A percentile compares a stretch with the other conserved stretches of the same genome.
These are phyloP conservation scores for Candida xiaguanensis DNA, from an alignment of 805 yeast species.

Conservation along the genomic window DNA sequence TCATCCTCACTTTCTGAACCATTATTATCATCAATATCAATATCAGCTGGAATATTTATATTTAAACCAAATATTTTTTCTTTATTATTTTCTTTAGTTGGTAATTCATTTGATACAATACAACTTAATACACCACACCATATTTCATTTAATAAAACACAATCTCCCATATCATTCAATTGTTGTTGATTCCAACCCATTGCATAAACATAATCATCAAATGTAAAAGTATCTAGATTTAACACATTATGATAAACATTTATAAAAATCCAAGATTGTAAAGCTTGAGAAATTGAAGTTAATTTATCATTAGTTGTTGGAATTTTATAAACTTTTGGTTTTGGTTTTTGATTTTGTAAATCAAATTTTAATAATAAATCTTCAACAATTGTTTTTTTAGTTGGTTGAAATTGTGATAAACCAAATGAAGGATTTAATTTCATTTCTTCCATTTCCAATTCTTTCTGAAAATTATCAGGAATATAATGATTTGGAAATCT, in stretches of 20 bases:
- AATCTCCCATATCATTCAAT: conserved; percentile 33
- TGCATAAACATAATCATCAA: conserved; percentile 70
- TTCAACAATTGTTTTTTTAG: conserved; percentile 26
- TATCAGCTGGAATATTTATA: conserved; percentile 27
- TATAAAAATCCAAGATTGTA: conserved; percentile 74
- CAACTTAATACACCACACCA: conserved; percentile 63
- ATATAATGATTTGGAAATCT: conserved; percentile 31
- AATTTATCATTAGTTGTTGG: conserved; percentile 21
- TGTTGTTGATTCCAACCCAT: conserved; percentile 44
- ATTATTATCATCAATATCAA: conserved; percentile 14
- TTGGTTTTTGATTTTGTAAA: conserved; percentile 27
- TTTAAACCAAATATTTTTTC: conserved; percentile 28
- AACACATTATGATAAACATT: conserved; percentile 67
- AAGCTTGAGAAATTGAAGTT: conserved; percentile 36
- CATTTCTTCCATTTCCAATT: conserved; percentile 12
- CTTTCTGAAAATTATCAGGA: conserved; percentile 20
- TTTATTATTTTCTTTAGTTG: conserved; percentile 34
- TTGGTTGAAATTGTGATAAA: conserved; percentile 20
- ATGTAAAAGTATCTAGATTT: conserved; percentile 67
- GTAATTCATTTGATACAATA: conserved; percentile 41
- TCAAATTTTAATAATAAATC: conserved; percentile 30
- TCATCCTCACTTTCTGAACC: conserved; percentile 10
- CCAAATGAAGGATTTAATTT: conserved; percentile 4
- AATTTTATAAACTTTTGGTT: conserved; percentile 15
- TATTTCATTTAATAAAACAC: conserved; percentile 59